These are phyloP conservation scores for Penicillium pancosmium DNA, from an alignment of 495 filamentous ascomycete genomes.

Conservation along the genomic window DNA sequence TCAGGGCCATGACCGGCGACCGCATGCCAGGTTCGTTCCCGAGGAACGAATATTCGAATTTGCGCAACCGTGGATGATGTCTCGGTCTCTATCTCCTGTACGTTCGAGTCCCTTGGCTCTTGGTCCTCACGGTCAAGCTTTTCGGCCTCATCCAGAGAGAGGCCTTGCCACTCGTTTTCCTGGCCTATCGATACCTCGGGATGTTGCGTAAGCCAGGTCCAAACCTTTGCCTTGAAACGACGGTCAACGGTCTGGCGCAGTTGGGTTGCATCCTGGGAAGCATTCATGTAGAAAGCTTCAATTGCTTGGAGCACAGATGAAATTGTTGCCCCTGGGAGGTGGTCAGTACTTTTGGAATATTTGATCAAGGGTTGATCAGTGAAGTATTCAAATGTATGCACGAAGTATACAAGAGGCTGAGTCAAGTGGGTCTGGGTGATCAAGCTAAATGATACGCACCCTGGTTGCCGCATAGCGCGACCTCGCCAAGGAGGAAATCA, in stretches of 20 bases:
- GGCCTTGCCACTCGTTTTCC: slow-evolving; percentile 41
- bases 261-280: slow-evolving; percentile 21
- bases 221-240: slow-evolving; percentile 55
- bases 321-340: slow-evolving; percentile 41
- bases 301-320: slow-evolving; percentile 42
- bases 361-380: too few species aligned
- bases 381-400: slow-evolving; percentile 7
- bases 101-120: slow-evolving; percentile 8
- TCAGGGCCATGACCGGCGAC: slow-evolving; percentile 81
- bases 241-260: slow-evolving; percentile 46
- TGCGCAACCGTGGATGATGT: slow-evolving; percentile 4
- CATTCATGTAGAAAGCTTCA: slow-evolving; percentile 40
- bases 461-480: slow-evolving; percentile 67
- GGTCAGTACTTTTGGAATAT: slow-evolving; percentile 13
- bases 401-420: slow-evolving; percentile 16
- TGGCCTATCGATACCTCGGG: slow-evolving; percentile 55
- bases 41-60: slow-evolving; percentile 59
- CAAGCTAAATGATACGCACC: slow-evolving; percentile 56
- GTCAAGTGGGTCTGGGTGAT: slow-evolving; percentile 27
- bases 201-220: slow-evolving; percentile 58
- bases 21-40: slow-evolving; percentile 72
- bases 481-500: slow-evolving; percentile 69
- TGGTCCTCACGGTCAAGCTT: slow-evolving; percentile 8
- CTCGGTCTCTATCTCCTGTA: neutral
- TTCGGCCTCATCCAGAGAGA: slow-evolving; percentile 53